Base-by-base conservation (phyloP, 2,329 filamentous ascomycete genomes). In the Botryotinia calthae region DNA sequence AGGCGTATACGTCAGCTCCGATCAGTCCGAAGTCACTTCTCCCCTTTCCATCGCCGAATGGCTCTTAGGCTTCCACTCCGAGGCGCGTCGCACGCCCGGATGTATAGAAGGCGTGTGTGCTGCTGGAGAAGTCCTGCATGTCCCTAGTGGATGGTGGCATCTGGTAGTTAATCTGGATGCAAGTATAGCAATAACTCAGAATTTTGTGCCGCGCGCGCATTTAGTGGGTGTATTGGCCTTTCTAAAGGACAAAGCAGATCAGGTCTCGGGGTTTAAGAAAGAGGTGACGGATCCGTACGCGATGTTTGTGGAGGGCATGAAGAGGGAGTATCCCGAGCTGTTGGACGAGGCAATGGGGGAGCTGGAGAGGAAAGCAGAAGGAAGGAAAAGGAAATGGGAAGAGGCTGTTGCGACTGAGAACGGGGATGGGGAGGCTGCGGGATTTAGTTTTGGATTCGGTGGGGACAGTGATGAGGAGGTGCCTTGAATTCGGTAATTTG, bases 41-140 rank as follows among this genome's bases (percentile, higher is more conserved):
- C 96, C 95, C 1, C 87, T 98, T 18, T 97, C 93, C 82, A 98
- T 98, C 77, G 94, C 95, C n/a, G 95, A 98, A 83, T 98, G 96
- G 92, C 87, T 98, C 12, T 86, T 98, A 22, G 90, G 91, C 42
- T 98, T 98, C 82, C 96, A 98, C 80, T 88, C 87, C 2, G 92
- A 95, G 79, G 96, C 95, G 16, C 88, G 95, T 69, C 85, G 84
- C 70, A 89, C 91, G 2, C 88, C 91, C 0, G 93, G 92, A 18
- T 98, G 95, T 79, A 82, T 92, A 44, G 95, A 98, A 82, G 95
- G 94, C 0, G 90, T 98, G 42, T 98, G 95, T 80, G 83, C 84
- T 22, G 88, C 90, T 59, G 95, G 95, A 2, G 96, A 98, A 82
- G 91, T 98, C 25, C 83, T 98, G 67, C 93, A 98, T 80, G 95